Percentiles rank a stretch among this genome's conserved stretches.
Evolutionary conservation across 768 basidiomycete species (phyloP).

Genomic region (Termitomyces sp.): DNA sequence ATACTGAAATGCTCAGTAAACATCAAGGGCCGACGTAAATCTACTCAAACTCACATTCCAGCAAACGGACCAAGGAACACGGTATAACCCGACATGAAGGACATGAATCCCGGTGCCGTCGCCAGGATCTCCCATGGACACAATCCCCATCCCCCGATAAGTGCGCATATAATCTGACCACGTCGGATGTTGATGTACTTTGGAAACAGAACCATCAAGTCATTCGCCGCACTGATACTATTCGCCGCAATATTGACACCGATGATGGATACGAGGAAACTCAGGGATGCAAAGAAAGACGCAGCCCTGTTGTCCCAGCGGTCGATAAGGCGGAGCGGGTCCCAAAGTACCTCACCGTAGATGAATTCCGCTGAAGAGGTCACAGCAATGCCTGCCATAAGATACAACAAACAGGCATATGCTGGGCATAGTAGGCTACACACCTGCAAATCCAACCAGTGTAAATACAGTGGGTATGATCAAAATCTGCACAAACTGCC

Average conservation of each 20-base stretch:
- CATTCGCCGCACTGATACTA: slow-evolving; percentile 68
- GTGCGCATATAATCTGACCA: slow-evolving; percentile 73
- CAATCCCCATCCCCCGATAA: slow-evolving; percentile 81
- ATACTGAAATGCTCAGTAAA: slow-evolving; percentile 26
- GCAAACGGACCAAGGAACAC: slow-evolving; percentile 86
- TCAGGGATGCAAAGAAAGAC: not conserved
- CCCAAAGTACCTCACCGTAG: slow-evolving; percentile 68
- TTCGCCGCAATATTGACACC: slow-evolving; percentile 82
- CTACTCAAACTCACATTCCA: slow-evolving; percentile 53
- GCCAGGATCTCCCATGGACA: slow-evolving; percentile 83
- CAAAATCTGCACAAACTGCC: slow-evolving; percentile 69
- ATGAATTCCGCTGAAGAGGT: slow-evolving; percentile 71
- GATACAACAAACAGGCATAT: no score
- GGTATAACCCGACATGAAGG: slow-evolving; percentile 80
- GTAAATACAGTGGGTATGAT: slow-evolving; percentile 80
- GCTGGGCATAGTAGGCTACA: not conserved
- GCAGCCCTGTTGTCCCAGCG: slow-evolving; percentile 6
- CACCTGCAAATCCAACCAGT: slow-evolving; percentile 65
- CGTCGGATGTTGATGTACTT: slow-evolving; percentile 78
- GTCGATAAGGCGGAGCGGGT: slow-evolving; percentile 71
- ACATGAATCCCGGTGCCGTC: slow-evolving; percentile 62
- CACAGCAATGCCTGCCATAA: slow-evolving; percentile 62
- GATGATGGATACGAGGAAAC: slow-evolving; percentile 68
- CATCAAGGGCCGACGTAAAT: not conserved
- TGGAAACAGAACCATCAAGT: slow-evolving; percentile 74